These are phyloP conservation scores for Hyparrhenia diplandra DNA, from an alignment of 176 grass and related monocot genomes.

Conservation along the genomic window DNA sequence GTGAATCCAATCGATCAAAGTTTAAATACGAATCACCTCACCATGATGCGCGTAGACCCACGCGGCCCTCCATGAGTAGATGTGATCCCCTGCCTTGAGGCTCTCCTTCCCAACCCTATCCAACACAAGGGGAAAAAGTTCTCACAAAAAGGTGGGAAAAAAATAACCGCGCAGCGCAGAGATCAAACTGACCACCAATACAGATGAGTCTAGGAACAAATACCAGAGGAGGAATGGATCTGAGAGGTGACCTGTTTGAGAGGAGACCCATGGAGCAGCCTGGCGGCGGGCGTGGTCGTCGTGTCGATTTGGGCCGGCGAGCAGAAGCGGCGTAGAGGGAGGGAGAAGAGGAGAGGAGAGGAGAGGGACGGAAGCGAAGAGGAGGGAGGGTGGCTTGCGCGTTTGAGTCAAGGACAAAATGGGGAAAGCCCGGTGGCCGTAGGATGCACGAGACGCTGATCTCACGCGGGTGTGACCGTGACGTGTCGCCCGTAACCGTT, in stretches of 20 bases:
- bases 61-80: constrained; percentile 73
- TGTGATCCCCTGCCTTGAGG: constrained; percentile 74
- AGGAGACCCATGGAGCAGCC: constrained; percentile 47
- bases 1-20: background rate
- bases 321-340: background rate
- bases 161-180: background rate
- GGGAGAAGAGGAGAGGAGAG: background rate
- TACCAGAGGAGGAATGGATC: background rate
- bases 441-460: constrained; percentile 11
- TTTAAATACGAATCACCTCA: background rate
- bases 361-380: constrained; percentile 3
- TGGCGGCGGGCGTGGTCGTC: background rate
- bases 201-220: background rate
- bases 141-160: background rate
- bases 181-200: background rate
- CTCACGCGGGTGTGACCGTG: background rate
- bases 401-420: background rate
- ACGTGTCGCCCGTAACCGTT: constrained; percentile 5
- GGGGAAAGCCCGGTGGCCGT: background rate
- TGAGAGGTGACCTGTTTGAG: constrained; percentile 34
- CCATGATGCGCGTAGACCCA: constrained; percentile 83
- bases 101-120: constrained; percentile 57
- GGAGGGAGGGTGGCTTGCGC: background rate
- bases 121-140: background rate
- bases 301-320: background rate